Conservation (phyloP, 345 rosid genomes). For the Lepidium africanum region DNA sequence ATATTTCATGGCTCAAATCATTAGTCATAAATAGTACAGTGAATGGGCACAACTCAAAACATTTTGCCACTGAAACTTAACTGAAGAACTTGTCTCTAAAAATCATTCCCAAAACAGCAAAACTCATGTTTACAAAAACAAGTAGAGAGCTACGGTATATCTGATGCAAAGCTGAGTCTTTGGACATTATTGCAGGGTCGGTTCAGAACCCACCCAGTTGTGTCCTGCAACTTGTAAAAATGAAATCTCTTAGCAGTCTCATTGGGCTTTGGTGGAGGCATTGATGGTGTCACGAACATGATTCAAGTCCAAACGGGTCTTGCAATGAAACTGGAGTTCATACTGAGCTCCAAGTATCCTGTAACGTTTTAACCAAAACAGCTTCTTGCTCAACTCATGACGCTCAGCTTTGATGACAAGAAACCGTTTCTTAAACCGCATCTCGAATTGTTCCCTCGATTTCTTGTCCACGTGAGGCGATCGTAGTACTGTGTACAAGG, state of each 20-base stretch:
- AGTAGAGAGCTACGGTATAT: not conserved
- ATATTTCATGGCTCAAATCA: not conserved
- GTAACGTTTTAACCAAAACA: slow-evolving; percentile 29
- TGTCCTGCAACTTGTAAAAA: not conserved
- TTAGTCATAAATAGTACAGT: not conserved
- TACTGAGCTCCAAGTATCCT: slow-evolving; percentile 25
- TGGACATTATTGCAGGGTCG: slow-evolving; percentile 3
- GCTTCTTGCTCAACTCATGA: slow-evolving; percentile 25
- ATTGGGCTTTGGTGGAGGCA: slow-evolving; percentile 4
- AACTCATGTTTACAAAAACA: not conserved
- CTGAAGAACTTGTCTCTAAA: too few species aligned
- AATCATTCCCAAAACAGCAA: not conserved
- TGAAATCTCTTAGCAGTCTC: not conserved
- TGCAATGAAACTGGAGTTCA: slow-evolving; percentile 26
- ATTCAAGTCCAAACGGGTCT: slow-evolving; percentile 28
- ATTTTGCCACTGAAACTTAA: too few species aligned
- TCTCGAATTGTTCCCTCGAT: slow-evolving; percentile 27
- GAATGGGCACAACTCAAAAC: too few species aligned
- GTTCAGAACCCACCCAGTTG: not conserved
- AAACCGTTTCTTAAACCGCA: slow-evolving; percentile 24
- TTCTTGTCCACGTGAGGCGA: slow-evolving; percentile 28
- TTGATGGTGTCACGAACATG: slow-evolving; percentile 5
- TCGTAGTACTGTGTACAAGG: slow-evolving; percentile 17
- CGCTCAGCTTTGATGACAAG: slow-evolving; percentile 29
- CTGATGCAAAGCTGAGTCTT: not conserved